A percentile compares a stretch with the other conserved stretches of the same genome.
These are phyloP conservation scores for Hypoxylon sp. DNA, from an alignment of 2,329 filamentous ascomycete genomes.

Conservation along the genomic window DNA sequence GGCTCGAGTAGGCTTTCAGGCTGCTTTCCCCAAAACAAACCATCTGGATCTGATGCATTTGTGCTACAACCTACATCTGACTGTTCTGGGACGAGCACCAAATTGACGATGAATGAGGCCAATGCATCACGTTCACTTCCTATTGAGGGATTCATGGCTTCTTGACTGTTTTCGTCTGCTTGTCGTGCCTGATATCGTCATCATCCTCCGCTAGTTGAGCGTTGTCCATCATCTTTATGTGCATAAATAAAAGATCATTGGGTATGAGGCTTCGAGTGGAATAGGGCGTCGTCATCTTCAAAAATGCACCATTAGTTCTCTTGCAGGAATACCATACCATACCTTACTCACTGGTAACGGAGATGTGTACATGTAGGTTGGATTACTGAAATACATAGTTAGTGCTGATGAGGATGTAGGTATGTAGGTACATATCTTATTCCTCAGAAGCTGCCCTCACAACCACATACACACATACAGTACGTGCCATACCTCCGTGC, in stretches of 20 bases:
- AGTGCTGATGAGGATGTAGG: not conserved
- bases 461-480: not conserved
- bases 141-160: slow-evolving; percentile 27
- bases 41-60: slow-evolving; percentile 30
- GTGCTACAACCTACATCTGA: slow-evolving; percentile 28
- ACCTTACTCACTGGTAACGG: slow-evolving; percentile 23
- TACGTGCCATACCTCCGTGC: slow-evolving; percentile 9
- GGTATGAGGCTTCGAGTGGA: slow-evolving; percentile 30
- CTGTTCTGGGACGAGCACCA: slow-evolving; percentile 15
- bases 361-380: slow-evolving; percentile 1
- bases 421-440: slow-evolving; percentile 1
- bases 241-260: slow-evolving; percentile 31
- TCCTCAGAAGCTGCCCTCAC: not conserved
- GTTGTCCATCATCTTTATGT: slow-evolving; percentile 16
- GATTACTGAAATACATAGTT: slow-evolving; percentile 2
- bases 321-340: slow-evolving; percentile 15
- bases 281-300: slow-evolving; percentile 43
- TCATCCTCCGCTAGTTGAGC: slow-evolving; percentile 35
- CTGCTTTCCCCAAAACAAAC: slow-evolving; percentile 26
- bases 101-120: slow-evolving; percentile 3
- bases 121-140: slow-evolving; percentile 14
- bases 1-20: slow-evolving; percentile 5
- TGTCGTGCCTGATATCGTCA: slow-evolving; percentile 42
- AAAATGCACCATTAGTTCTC: slow-evolving; percentile 26
- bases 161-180: slow-evolving; percentile 23